Conservation (phyloP, 306 rosid genomes). For the Castanea sativa region DNA sequence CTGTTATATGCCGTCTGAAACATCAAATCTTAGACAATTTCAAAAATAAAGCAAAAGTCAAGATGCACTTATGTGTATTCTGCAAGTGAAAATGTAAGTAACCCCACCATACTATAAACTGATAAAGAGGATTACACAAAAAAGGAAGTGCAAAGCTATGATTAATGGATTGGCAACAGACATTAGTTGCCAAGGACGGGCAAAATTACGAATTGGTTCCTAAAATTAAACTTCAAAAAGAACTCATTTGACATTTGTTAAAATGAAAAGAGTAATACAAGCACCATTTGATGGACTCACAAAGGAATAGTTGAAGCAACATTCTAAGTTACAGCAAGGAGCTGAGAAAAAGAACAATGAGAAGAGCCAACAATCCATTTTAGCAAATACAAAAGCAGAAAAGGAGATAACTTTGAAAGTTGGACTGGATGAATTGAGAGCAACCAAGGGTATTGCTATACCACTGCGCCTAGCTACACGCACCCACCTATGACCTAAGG, state of each 20-base stretch:
- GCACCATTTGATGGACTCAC: too few relatives aligned
- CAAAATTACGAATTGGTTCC: background rate
- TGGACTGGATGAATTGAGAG: background rate
- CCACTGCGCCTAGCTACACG: background rate
- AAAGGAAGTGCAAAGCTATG: background rate
- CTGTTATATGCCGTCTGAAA: background rate
- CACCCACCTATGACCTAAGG: background rate
- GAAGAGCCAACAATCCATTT: background rate
- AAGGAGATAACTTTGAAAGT: background rate
- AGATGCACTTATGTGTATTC: background rate
- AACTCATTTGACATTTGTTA: too few relatives aligned
- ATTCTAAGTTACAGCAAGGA: background rate
- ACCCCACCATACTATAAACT: background rate
- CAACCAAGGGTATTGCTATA: background rate
- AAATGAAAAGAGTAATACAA: too few relatives aligned
- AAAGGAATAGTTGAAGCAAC: too few relatives aligned
- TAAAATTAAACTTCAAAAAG: too few relatives aligned
- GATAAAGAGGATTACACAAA: background rate
- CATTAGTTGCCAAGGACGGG: background rate
- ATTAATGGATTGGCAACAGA: background rate
- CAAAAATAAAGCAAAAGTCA: background rate
- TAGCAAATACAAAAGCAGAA: background rate
- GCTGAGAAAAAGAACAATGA: background rate
- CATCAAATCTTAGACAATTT: background rate
- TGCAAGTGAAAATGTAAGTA: background rate